These are phyloP conservation scores for Bruguiera parviflora DNA, from an alignment of 345 rosid genomes.

Conservation along the genomic window DNA sequence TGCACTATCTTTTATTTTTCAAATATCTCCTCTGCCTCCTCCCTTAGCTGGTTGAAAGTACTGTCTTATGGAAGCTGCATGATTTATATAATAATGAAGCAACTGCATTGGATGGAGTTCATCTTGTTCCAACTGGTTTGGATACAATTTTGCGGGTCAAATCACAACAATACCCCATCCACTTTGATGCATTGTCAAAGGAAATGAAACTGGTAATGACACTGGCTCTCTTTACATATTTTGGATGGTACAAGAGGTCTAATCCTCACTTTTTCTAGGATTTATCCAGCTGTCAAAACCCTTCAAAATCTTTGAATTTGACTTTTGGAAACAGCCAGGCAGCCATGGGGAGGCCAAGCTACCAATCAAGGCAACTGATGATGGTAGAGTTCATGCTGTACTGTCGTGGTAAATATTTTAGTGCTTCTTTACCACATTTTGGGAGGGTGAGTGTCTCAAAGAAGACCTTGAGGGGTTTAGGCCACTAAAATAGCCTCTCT, in stretches of 20 bases:
- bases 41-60: constrained; percentile 72
- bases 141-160: constrained; percentile 49
- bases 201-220: constrained; percentile 70
- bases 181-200: constrained; percentile 63
- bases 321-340: constrained; percentile 87
- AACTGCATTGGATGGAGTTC: constrained; percentile 48
- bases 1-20: constrained; percentile 13
- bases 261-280: constrained; percentile 39
- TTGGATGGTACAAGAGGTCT: constrained; percentile 24
- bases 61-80: constrained; percentile 62
- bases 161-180: constrained; percentile 71
- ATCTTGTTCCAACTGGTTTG: constrained; percentile 59
- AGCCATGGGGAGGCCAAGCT: constrained; percentile 56
- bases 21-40: constrained; percentile 3
- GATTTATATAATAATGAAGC: constrained; percentile 55
- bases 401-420: constrained; percentile 63
- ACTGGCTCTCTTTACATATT: constrained; percentile 10
- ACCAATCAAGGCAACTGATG: constrained; percentile 45
- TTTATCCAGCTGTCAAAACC: constrained; percentile 89
- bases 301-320: constrained; percentile 81
- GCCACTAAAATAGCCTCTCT: no score
- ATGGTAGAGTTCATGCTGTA: constrained; percentile 76
- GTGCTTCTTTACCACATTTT: neutral
- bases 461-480: no score
- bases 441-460: neutral